A percentile compares a stretch with the other conserved stretches of the same genome.
Evolutionary conservation across 2,329 filamentous ascomycete genomes (phyloP).

Genomic region (Cryphonectria parasitica): DNA sequence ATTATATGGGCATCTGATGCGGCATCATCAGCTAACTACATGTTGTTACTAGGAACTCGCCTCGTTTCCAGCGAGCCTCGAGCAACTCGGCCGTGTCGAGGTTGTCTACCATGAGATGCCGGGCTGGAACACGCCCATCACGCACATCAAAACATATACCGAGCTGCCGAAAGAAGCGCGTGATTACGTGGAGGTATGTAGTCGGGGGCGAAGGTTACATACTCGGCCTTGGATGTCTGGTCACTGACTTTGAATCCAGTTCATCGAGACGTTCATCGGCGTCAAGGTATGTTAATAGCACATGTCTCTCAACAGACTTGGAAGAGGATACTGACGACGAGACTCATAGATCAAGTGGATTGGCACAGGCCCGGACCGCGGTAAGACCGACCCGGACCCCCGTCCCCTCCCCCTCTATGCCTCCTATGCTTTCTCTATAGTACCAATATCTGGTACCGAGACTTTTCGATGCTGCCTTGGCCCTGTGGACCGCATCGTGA

Average conservation of each 20-base stretch:
- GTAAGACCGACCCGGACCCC: constrained; percentile 62
- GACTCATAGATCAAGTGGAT: constrained; percentile 61
- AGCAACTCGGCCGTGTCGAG: constrained; percentile 60
- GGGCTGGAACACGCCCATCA: constrained; percentile 71
- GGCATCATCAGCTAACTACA: neutral
- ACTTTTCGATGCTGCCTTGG: neutral
- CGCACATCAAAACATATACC: constrained; percentile 60
- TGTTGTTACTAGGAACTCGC: constrained; percentile 46
- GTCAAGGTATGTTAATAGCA: constrained; percentile 43
- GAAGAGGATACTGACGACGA: neutral
- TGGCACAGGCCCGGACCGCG: constrained; percentile 67
- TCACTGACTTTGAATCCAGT: constrained; percentile 23
- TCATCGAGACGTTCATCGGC: constrained; percentile 67
- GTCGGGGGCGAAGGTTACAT: too few relatives aligned
- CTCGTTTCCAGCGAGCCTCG: constrained; percentile 68
- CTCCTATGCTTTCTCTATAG: neutral
- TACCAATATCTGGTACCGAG: neutral
- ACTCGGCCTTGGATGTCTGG: too few relatives aligned
- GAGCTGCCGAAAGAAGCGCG: constrained; percentile 67
- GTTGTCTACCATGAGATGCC: constrained; percentile 70
- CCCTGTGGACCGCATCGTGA: neutral
- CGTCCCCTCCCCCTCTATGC: constrained; percentile 34
- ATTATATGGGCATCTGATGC: neutral
- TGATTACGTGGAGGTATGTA: constrained; percentile 60
- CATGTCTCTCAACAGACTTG: neutral